These are phyloP conservation scores for Pulveroboletus sp. DNA, from an alignment of 1,284 basidiomycete genomes.

Conservation along the genomic window DNA sequence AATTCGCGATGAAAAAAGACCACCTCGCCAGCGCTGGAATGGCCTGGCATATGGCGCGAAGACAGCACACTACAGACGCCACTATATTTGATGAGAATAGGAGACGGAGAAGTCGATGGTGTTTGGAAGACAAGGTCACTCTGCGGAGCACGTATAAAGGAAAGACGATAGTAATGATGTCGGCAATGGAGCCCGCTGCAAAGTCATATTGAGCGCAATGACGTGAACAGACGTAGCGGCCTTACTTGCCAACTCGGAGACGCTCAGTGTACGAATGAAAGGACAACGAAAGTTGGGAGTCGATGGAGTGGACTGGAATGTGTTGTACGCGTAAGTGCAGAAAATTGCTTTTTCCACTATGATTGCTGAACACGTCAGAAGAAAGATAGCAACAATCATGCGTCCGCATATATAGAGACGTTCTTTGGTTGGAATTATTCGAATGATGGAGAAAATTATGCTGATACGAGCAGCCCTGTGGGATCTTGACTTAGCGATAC, in stretches of 20 bases:
- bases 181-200: background rate
- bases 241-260: constrained; percentile 6
- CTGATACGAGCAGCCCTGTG: constrained; percentile 17
- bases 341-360: background rate
- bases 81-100: constrained; percentile 16
- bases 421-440: constrained; percentile 11
- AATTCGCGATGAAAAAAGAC: constrained; percentile 8
- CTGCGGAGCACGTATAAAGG: constrained; percentile 21
- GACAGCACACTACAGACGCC: constrained; percentile 8
- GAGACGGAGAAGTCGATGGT: constrained; percentile 21
- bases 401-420: constrained; percentile 14
- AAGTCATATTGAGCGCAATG: background rate
- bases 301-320: background rate
- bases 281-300: background rate
- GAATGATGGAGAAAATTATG: constrained; percentile 18
- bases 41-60: constrained; percentile 7
- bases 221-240: background rate
- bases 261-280: background rate
- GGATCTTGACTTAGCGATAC: background rate
- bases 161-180: constrained; percentile 2
- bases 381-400: constrained; percentile 5
- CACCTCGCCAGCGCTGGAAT: background rate
- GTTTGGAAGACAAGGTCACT: constrained; percentile 8
- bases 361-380: constrained; percentile 3
- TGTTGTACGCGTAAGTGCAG: background rate